Evolutionary conservation across 202 grass and related monocot species (phyloP).

Genomic region (Zizania palustris): DNA sequence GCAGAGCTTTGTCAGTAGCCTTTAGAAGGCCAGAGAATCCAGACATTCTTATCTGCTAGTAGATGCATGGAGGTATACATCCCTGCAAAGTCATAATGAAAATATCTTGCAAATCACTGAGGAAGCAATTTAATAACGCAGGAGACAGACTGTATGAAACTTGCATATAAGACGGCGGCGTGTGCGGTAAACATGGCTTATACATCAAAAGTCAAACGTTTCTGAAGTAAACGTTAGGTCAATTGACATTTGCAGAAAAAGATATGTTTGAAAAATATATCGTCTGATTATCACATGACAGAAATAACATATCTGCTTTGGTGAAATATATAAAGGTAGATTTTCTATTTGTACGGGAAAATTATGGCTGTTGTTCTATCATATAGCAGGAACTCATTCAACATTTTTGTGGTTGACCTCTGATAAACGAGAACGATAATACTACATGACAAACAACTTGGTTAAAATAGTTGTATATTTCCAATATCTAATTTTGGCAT

Average conservation of each 20-base stretch:
- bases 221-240: too few species aligned
- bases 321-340: not conserved
- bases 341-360: conserved; percentile 20
- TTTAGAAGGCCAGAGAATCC: not conserved
- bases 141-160: too few species aligned
- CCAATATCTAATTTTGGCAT: not conserved
- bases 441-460: conserved; percentile 31
- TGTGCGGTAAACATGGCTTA: too few species aligned
- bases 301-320: too few species aligned
- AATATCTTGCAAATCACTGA: too few species aligned
- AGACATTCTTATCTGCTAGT: not conserved
- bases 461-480: not conserved
- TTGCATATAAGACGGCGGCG: too few species aligned
- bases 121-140: too few species aligned
- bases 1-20: not conserved
- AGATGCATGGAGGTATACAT: not conserved
- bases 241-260: too few species aligned
- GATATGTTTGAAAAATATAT: too few species aligned
- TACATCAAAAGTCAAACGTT: too few species aligned
- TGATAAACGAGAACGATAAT: not conserved
- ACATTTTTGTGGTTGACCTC: conserved; percentile 1
- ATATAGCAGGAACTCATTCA: conserved; percentile 7
- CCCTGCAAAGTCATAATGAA: not conserved
- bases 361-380: not conserved
- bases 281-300: not conserved